phyloP scores from a whole-genome alignment of 176 grass and related monocot genomes.

The Alopecurus myosuroides region DNA sequence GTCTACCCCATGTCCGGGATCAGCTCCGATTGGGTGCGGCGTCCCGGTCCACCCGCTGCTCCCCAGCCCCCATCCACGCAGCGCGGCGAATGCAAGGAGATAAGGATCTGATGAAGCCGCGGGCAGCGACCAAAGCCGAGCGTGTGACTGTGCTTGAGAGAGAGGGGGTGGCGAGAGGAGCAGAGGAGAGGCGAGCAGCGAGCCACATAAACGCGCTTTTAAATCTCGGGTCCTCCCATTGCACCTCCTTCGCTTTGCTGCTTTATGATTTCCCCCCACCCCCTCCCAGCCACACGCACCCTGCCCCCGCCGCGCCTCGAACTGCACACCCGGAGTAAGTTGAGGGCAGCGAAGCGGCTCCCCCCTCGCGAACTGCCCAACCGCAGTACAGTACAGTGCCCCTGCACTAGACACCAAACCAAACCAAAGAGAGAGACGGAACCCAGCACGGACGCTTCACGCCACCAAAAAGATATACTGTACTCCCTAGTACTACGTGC shows the following conservation, averaged over 20 bases:
- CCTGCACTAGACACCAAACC: too few species aligned
- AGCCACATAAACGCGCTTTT: slow-evolving; percentile 79
- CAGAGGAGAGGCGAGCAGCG: slow-evolving; percentile 40
- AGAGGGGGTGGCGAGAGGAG: slow-evolving; percentile 1
- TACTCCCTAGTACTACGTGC: too few species aligned
- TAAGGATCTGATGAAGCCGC: slow-evolving; percentile 41
- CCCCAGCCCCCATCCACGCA: slow-evolving; percentile 23
- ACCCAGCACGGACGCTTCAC: too few species aligned
- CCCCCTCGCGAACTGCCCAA: background rate
- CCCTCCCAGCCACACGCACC: slow-evolving; percentile 65
- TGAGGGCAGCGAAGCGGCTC: background rate
- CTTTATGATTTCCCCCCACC: slow-evolving; percentile 18
- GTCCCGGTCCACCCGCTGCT: background rate
- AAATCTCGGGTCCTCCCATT: background rate
- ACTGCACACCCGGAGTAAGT: slow-evolving; percentile 2
- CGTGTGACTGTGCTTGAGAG: background rate
- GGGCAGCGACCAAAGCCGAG: background rate
- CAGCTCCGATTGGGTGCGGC: slow-evolving; percentile 13
- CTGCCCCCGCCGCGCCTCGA: slow-evolving; percentile 22
- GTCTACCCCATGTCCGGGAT: slow-evolving; percentile 52
- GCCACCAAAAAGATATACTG: too few species aligned
- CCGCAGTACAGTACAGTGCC: too few species aligned
- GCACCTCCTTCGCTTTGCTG: slow-evolving; percentile 4
- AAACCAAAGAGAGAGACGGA: too few species aligned
- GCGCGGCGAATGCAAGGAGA: slow-evolving; percentile 9